phyloP scores from a whole-genome alignment of 306 rosid genomes.

The Inga oerstediana region DNA sequence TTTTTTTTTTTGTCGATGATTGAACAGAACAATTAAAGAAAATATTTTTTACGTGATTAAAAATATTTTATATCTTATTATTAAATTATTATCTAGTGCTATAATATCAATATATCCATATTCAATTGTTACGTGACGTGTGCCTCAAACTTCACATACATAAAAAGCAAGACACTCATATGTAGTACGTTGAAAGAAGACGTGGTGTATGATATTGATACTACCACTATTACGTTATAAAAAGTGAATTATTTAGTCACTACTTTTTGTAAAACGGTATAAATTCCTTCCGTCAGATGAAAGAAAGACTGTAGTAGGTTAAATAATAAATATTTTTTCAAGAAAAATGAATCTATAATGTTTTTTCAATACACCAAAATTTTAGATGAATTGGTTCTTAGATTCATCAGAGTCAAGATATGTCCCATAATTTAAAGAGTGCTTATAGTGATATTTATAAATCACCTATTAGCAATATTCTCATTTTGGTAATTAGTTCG shows the following conservation, averaged over 20 bases:
- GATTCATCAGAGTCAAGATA: no score
- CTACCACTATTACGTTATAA: background rate
- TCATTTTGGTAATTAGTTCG: no score
- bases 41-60: background rate
- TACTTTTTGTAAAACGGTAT: no score
- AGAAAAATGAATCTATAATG: no score
- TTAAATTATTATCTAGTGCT: background rate
- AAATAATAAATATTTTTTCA: no score
- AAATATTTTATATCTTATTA: background rate
- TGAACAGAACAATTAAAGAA: background rate
- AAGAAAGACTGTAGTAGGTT: no score
- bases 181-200: background rate
- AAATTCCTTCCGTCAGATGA: background rate
- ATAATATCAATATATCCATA: background rate
- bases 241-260: background rate
- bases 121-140: background rate
- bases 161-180: background rate
- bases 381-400: no score
- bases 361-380: no score
- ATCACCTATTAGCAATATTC: no score
- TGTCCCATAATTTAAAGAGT: no score
- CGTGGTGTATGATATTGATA: background rate
- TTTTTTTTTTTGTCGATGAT: no score
- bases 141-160: background rate
- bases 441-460: no score